phyloP scores from a whole-genome alignment of 129 eudicot genomes.

The Logfia minima region DNA sequence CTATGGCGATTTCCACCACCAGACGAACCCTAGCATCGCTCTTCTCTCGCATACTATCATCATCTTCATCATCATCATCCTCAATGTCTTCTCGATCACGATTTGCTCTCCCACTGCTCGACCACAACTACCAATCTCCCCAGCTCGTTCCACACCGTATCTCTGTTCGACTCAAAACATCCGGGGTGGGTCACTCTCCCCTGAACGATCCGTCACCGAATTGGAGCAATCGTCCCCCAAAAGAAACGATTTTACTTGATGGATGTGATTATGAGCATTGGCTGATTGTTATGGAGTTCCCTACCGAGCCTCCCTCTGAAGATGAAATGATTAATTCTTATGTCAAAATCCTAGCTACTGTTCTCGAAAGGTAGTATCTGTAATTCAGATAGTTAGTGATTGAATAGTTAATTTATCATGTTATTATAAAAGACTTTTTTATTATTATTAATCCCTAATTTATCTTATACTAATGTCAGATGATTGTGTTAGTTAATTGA shows the following conservation, averaged over 20 bases:
- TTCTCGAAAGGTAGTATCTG: no score
- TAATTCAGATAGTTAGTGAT: no score
- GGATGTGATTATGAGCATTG: no score
- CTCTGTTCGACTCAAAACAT: slow-evolving; percentile 44
- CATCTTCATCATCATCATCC: slow-evolving; percentile 34
- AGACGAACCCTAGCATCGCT: slow-evolving; percentile 62
- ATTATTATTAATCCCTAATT: no score
- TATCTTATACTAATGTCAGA: no score
- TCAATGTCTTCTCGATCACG: slow-evolving; percentile 33
- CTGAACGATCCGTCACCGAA: slow-evolving; percentile 91
- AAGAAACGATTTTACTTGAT: slow-evolving; percentile 82
- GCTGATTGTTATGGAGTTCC: no score
- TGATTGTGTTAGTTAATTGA: no score
- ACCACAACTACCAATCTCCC: slow-evolving; percentile 21
- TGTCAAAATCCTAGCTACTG: no score
- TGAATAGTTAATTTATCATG: no score
- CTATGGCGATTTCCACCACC: slow-evolving; percentile 58
- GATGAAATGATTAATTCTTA: no score
- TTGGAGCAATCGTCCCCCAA: slow-evolving; percentile 99
- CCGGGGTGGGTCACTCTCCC: slow-evolving; percentile 86
- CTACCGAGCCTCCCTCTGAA: no score
- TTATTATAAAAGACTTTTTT: no score
- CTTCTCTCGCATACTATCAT: slow-evolving; percentile 34
- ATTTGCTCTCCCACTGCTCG: slow-evolving; percentile 42
- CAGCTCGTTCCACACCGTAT: slow-evolving; percentile 24